A percentile compares a stretch with the other conserved stretches of the same genome.
Evolutionary conservation across 257 asterid genomes (phyloP).

Genomic region (Solanum gracilifrons): DNA sequence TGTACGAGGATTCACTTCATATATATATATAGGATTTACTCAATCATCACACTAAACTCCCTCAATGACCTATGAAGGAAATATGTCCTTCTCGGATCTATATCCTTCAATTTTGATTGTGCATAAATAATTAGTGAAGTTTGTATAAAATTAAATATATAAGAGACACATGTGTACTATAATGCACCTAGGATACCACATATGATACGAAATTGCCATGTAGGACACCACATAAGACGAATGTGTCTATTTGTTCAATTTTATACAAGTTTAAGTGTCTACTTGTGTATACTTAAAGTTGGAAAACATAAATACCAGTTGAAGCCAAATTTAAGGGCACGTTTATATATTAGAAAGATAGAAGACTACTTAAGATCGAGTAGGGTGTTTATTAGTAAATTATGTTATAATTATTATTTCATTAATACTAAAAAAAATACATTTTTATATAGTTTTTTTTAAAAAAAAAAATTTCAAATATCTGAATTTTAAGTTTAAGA

Average conservation of each 20-base stretch:
- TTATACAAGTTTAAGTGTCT: no score
- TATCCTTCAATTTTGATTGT: no score
- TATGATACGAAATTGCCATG: no score
- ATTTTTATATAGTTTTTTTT: background rate
- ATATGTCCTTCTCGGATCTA: background rate
- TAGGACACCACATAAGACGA: no score
- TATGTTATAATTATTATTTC: background rate
- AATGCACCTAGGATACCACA: no score
- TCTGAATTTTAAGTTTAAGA: background rate
- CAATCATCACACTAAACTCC: background rate
- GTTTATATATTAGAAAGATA: background rate
- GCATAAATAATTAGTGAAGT: no score
- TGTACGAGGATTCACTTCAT: constrained; percentile 35
- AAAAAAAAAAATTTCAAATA: background rate
- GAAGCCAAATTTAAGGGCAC: no score
- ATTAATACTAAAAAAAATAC: background rate
- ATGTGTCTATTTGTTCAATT: background rate
- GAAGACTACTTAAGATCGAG: background rate
- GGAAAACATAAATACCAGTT: background rate
- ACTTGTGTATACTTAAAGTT: background rate
- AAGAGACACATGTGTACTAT: no score
- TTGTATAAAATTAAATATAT: no score
- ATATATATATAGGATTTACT: background rate
- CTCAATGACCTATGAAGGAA: background rate
- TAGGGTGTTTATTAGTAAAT: background rate